These are phyloP conservation scores for Lactifluus echinatus DNA, from an alignment of 768 basidiomycete species.

Conservation along the genomic window DNA sequence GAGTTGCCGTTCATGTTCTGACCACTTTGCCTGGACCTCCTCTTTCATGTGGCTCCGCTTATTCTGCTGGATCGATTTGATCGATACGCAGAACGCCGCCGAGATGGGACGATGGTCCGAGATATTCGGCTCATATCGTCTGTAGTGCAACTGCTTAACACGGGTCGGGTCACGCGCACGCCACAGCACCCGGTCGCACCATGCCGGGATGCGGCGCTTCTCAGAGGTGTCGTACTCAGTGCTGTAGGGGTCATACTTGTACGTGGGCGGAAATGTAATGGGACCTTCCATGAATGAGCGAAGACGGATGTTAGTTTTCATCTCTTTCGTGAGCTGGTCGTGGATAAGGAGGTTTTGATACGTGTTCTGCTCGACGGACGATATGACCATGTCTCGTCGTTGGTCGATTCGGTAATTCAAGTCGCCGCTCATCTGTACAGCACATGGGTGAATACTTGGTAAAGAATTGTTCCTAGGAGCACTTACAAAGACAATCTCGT, in stretches of 20 bases:
- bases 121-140: conserved; percentile 76
- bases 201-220: conserved; percentile 84
- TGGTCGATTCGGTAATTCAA: conserved; percentile 97
- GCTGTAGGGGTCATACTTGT: conserved; percentile 85
- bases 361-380: conserved; percentile 61
- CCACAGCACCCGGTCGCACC: conserved; percentile 95
- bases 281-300: conserved; percentile 76
- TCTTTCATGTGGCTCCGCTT: conserved; percentile 47
- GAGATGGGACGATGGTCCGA: conserved; percentile 90
- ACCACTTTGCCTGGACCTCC: conserved; percentile 51
- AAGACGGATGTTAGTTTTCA: conserved; percentile 81
- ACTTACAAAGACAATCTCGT: conserved; percentile 87
- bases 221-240: conserved; percentile 80
- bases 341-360: conserved; percentile 53
- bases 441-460: not conserved
- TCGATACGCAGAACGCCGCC: conserved; percentile 61
- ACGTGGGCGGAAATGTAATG: conserved; percentile 81
- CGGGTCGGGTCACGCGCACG: conserved; percentile 46
- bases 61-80: conserved; percentile 62
- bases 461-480: not conserved
- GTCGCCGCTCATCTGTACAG: conserved; percentile 72
- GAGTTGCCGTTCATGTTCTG: conserved; percentile 26
- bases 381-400: conserved; percentile 73
- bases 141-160: conserved; percentile 62
- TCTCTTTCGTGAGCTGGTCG: conserved; percentile 87